phyloP scores from a whole-genome alignment of 2,329 filamentous ascomycete species.

The Alternaria sp. region DNA sequence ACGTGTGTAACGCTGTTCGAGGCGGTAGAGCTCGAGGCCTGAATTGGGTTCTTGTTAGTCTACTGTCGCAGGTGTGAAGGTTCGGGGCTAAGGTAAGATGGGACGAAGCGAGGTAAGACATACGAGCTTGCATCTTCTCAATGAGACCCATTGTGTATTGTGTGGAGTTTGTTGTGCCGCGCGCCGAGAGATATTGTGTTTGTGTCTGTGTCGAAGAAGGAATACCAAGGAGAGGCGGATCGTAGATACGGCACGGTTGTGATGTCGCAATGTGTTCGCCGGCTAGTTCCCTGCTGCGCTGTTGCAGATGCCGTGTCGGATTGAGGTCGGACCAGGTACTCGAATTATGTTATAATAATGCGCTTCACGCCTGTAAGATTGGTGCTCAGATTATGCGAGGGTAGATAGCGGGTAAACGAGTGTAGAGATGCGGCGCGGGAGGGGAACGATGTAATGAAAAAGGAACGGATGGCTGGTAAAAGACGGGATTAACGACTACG shows the following conservation, averaged over 20 bases:
- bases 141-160: conserved; percentile 46
- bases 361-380: neutral
- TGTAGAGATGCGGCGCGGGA: neutral
- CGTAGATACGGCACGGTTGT: conserved; percentile 24
- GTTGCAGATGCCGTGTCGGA: conserved; percentile 29
- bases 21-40: conserved; percentile 88
- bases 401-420: conserved; percentile 2
- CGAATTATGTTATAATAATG: neutral
- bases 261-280: conserved; percentile 13
- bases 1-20: conserved; percentile 93
- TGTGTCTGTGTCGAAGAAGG: conserved; percentile 10
- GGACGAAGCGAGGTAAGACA: conserved; percentile 18
- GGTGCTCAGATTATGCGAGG: neutral
- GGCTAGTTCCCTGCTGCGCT: conserved; percentile 29
- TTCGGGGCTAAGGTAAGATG: conserved; percentile 6
- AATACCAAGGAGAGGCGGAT: conserved; percentile 13
- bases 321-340: conserved; percentile 3
- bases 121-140: conserved; percentile 51
- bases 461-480: conserved; percentile 17
- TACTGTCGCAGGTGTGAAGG: neutral
- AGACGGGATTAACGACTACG: conserved; percentile 6
- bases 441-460: conserved; percentile 1
- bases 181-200: conserved; percentile 11
- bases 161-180: conserved; percentile 8
- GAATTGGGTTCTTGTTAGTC: conserved; percentile 9